Conservation (phyloP, 345 rosid genomes). For the Brassica nigra region DNA sequence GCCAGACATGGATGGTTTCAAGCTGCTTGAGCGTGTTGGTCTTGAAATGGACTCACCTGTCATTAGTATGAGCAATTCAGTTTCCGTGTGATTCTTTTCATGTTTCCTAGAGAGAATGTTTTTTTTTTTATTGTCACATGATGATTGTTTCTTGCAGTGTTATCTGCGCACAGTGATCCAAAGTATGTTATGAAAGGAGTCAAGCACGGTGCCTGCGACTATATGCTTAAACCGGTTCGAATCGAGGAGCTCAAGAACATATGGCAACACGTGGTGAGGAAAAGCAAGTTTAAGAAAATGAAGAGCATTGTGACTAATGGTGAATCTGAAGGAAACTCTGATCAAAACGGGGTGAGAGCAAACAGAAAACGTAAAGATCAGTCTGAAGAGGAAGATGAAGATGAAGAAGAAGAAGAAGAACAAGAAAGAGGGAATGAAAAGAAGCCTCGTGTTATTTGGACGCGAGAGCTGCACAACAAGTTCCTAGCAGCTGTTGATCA, state of each 20-base stretch:
- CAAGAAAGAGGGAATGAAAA: slow-evolving; percentile 57
- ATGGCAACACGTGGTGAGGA: slow-evolving; percentile 94
- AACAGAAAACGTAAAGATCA: slow-evolving; percentile 74
- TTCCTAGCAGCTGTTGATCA: slow-evolving; percentile 78
- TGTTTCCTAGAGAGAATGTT: not conserved
- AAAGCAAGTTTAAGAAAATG: slow-evolving; percentile 56
- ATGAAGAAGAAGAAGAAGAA: slow-evolving; percentile 48
- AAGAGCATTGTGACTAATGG: slow-evolving; percentile 41
- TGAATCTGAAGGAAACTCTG: slow-evolving; percentile 42
- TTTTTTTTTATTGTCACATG: not conserved
- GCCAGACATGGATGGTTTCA: slow-evolving; percentile 91
- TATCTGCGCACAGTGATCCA: slow-evolving; percentile 75
- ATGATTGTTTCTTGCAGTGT: slow-evolving; percentile 58
- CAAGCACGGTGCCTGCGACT: slow-evolving; percentile 92
- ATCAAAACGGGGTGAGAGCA: slow-evolving; percentile 48
- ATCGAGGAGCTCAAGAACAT: slow-evolving; percentile 88
- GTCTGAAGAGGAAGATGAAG: slow-evolving; percentile 47
- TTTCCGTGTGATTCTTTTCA: not conserved
- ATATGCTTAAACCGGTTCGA: slow-evolving; percentile 84
- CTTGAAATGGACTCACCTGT: slow-evolving; percentile 87
- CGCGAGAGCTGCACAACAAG: slow-evolving; percentile 72
- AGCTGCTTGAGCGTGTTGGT: slow-evolving; percentile 76
- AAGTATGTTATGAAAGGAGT: slow-evolving; percentile 87
- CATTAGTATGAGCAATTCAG: slow-evolving; percentile 47
- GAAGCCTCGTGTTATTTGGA: slow-evolving; percentile 89